Conservation (phyloP, 345 rosid genomes). For the Moricandia arvensis region DNA sequence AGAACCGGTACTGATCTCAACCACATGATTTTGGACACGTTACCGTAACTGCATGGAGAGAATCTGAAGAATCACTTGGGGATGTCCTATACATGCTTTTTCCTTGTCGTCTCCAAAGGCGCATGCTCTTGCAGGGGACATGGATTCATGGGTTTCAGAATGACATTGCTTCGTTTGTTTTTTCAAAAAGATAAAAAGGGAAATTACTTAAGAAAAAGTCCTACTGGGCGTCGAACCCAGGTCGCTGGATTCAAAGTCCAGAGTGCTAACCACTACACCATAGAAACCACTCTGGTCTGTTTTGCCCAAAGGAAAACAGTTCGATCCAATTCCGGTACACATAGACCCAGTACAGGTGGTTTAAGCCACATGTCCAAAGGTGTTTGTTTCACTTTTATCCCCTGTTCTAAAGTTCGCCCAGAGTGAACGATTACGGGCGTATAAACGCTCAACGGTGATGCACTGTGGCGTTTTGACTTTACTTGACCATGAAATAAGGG, state of each 20-base stretch:
- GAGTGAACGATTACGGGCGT: too few relatives aligned
- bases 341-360: too few relatives aligned
- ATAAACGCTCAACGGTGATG: too few relatives aligned
- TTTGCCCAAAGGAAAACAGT: background rate
- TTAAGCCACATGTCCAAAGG: background rate
- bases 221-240: slow-evolving; percentile 49
- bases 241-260: slow-evolving; percentile 84
- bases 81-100: background rate
- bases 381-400: background rate
- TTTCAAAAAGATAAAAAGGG: background rate
- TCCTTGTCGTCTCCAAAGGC: background rate
- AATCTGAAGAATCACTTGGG: background rate
- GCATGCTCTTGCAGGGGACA: background rate
- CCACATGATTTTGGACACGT: background rate
- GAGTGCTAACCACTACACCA: slow-evolving; percentile 95
- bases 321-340: too few relatives aligned
- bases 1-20: background rate
- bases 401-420: too few relatives aligned
- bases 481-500: too few relatives aligned
- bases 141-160: background rate
- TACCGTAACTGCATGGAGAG: background rate
- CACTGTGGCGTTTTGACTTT: too few relatives aligned
- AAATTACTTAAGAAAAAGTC: background rate
- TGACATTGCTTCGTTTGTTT: background rate
- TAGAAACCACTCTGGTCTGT: background rate